A percentile compares a stretch with the other conserved stretches of the same genome.
Evolutionary conservation across 306 rosid species (phyloP).

Genomic region (Carpinus fangiana): DNA sequence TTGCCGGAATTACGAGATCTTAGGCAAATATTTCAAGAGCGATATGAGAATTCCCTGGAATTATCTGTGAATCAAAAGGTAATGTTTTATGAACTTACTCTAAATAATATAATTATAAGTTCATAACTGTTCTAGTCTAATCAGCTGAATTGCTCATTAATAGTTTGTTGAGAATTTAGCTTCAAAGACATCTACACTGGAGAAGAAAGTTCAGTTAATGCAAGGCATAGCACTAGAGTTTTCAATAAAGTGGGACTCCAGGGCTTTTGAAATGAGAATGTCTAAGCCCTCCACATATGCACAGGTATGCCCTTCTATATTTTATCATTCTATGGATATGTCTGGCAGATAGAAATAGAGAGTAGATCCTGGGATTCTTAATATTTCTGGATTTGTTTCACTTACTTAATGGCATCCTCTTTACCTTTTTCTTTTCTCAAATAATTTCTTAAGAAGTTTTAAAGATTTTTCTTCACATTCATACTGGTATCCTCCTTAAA

Average conservation of each 20-base stretch:
- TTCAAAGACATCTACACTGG: slow-evolving; percentile 66
- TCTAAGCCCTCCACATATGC: slow-evolving; percentile 47
- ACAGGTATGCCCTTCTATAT: slow-evolving; percentile 49
- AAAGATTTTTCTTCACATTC: slow-evolving; percentile 8
- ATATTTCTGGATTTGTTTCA: not conserved
- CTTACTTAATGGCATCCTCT: not conserved
- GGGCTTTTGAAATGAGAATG: slow-evolving; percentile 78
- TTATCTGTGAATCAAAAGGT: slow-evolving; percentile 73
- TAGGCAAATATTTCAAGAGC: slow-evolving; percentile 78
- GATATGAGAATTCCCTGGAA: slow-evolving; percentile 60
- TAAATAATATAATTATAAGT: slow-evolving; percentile 10
- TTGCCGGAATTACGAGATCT: slow-evolving; percentile 94
- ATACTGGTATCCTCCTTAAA: slow-evolving; percentile 7
- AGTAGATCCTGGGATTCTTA: not conserved
- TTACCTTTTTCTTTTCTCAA: not conserved
- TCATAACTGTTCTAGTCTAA: slow-evolving; percentile 30
- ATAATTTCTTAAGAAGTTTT: not conserved
- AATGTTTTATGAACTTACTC: slow-evolving; percentile 9
- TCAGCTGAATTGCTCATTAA: slow-evolving; percentile 24
- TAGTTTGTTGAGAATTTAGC: slow-evolving; percentile 79
- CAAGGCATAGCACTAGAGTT: slow-evolving; percentile 73
- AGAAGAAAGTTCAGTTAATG: slow-evolving; percentile 71
- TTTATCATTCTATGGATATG: slow-evolving; percentile 16
- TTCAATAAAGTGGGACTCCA: slow-evolving; percentile 84
- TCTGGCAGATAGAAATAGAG: slow-evolving; percentile 2